A percentile compares a stretch with the other conserved stretches of the same genome.
phyloP scores from a whole-genome alignment of 148 eudicot species.

The Cornus kousa region DNA sequence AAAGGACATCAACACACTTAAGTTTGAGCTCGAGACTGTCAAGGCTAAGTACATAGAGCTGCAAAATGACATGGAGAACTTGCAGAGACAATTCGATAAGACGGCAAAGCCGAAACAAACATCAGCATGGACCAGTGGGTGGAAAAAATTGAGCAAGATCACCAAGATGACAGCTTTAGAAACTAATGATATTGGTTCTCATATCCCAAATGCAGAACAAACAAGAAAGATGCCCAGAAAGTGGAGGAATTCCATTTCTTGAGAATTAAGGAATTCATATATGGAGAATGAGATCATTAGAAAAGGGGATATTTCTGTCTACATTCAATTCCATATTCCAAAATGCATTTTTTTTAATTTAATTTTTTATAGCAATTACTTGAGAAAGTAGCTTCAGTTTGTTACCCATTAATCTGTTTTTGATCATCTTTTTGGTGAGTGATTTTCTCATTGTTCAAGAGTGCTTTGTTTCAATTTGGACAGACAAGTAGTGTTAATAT shows the following conservation, averaged over 20 bases:
- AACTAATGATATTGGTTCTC: slow-evolving; percentile 40
- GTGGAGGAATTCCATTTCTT: slow-evolving; percentile 98
- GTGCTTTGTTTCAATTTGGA: no score
- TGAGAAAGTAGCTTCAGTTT: no score
- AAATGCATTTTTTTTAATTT: neutral
- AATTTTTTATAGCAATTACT: no score
- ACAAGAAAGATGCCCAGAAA: slow-evolving; percentile 61
- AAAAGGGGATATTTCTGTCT: neutral
- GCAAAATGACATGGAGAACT: slow-evolving; percentile 69
- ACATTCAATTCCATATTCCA: neutral
- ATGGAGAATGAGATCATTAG: neutral
- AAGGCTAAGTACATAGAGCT: slow-evolving; percentile 79
- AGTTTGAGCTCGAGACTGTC: slow-evolving; percentile 81
- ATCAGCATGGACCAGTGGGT: slow-evolving; percentile 80
- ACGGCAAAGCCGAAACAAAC: slow-evolving; percentile 62
- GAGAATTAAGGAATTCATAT: slow-evolving; percentile 10
- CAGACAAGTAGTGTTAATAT: no score
- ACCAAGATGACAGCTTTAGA: slow-evolving; percentile 57
- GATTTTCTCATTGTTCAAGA: neutral
- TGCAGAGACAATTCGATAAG: slow-evolving; percentile 84
- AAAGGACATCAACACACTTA: slow-evolving; percentile 87
- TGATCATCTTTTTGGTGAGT: neutral
- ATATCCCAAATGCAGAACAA: slow-evolving; percentile 39
- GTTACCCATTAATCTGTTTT: neutral
- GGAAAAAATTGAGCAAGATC: slow-evolving; percentile 86